A percentile compares a stretch with the other conserved stretches of the same genome.
Evolutionary conservation across 2,329 filamentous ascomycete species (phyloP).

Genomic region (Trichoderma citrinoviride): DNA sequence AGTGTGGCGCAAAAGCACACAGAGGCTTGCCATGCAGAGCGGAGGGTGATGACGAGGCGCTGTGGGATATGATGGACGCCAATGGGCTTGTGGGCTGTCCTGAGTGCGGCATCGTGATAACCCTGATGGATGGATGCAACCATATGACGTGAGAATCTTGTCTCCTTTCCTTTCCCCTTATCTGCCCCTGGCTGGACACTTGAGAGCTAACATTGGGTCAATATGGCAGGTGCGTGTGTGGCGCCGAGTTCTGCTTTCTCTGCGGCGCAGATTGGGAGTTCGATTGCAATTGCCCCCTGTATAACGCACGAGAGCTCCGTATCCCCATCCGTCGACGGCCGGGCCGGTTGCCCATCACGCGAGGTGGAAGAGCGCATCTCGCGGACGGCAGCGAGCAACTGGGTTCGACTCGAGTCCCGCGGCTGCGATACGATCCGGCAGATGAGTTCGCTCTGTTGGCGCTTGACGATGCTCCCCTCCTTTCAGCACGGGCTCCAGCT

Average conservation of each 20-base stretch:
- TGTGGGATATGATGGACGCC: slow-evolving; percentile 30
- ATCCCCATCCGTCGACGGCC: background rate
- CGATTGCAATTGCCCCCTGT: background rate
- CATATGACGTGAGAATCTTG: slow-evolving; percentile 26
- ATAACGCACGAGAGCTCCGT: background rate
- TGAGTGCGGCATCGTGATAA: slow-evolving; percentile 26
- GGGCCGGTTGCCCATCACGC: background rate
- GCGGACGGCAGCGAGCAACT: background rate
- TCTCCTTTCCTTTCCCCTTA: background rate
- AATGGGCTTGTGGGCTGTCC: slow-evolving; percentile 28
- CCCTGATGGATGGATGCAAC: slow-evolving; percentile 28
- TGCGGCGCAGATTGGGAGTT: background rate
- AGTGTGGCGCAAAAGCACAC: slow-evolving; percentile 22
- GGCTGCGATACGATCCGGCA: slow-evolving; percentile 9
- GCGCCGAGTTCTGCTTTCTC: background rate
- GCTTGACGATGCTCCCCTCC: background rate
- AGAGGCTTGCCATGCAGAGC: slow-evolving; percentile 8
- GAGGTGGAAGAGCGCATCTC: background rate
- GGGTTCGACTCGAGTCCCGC: background rate
- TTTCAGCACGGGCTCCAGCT: background rate
- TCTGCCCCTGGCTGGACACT: too few species aligned
- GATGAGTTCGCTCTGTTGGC: background rate
- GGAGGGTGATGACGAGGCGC: slow-evolving; percentile 23
- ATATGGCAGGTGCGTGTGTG: slow-evolving; percentile 4
- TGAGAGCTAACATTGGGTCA: background rate